Evolutionary conservation across 2,329 filamentous ascomycete genomes (phyloP), one percentile per base, ranked within the genome.

Genomic region (Aphanoascus verrucosus): DNA sequence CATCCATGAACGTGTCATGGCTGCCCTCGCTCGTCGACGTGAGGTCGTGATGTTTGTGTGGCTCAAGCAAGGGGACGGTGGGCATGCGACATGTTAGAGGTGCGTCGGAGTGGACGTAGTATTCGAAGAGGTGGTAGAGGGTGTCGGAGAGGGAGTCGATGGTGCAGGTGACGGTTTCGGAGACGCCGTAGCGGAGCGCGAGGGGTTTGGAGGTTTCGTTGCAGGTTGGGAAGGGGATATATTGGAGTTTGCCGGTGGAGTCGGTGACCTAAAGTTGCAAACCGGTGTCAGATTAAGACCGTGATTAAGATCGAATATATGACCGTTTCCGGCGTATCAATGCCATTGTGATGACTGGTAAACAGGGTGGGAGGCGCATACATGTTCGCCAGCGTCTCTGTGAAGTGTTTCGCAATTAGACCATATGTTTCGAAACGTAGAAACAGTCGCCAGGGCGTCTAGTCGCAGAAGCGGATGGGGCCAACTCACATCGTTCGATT

Each of bases 61-160:
- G 69, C 63, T 80, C 75, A 59, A 80, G 69, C 32, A 57, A 32
- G n/a, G 55, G 55, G n/a, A 52, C 37, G 0, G 88, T 81, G 28
- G 91, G 88, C 12, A 97, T 81, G 50, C 93, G 90, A 71, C 93
- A 98, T 52, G 88, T 83, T 48, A 97, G 77, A 8, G 93, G 93
- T 15, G 89, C 90, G 71, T 98, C 93, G 74, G 86, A 89, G 77
- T 97, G 93, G 68, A 97, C 84, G 77, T 97, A 97, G 78, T 96
- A 97, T 73, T 97, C 66, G 41, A 78, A 59, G 20, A 79, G 63
- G 60, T 81, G 79, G 59, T 80, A 75, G 35, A 77, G 69, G 1
- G 77, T 68, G 56, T 80, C 79, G 31, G 76, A 71, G 8, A 78
- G 72, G 31, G 70, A 68, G 54, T 71, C 67, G 56, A 78, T 74